These are phyloP conservation scores for Malania oleifera DNA, from an alignment of 164 flowering plant species.

Conservation along the genomic window DNA sequence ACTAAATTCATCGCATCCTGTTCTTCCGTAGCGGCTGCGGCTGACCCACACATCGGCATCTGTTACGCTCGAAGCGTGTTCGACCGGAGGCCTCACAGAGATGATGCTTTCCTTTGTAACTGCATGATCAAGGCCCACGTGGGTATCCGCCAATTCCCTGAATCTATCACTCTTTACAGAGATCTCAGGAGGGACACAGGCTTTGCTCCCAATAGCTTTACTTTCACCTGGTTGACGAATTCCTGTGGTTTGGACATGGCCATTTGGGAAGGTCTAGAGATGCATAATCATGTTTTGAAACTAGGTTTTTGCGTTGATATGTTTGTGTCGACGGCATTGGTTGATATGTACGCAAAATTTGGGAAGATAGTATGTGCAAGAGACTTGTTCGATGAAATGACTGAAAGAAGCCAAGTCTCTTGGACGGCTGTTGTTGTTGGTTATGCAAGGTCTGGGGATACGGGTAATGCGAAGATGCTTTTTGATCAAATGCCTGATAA, in stretches of 20 bases:
- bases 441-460: slow-evolving; percentile 54
- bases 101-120: slow-evolving; percentile 62
- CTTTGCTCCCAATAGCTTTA: slow-evolving; percentile 50
- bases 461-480: slow-evolving; percentile 31
- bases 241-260: slow-evolving; percentile 37
- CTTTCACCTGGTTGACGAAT: slow-evolving; percentile 53
- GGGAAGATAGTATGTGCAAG: slow-evolving; percentile 39
- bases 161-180: slow-evolving; percentile 42
- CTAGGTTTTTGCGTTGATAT: slow-evolving; percentile 50
- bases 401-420: slow-evolving; percentile 47
- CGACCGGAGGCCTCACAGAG: slow-evolving; percentile 32
- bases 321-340: slow-evolving; percentile 61
- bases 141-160: slow-evolving; percentile 34
- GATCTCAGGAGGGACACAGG: slow-evolving; percentile 29
- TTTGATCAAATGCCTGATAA: slow-evolving; percentile 56
- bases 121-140: slow-evolving; percentile 60
- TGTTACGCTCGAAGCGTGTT: slow-evolving; percentile 57
- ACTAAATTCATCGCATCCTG: slow-evolving; percentile 52
- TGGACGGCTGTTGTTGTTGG: slow-evolving; percentile 73
- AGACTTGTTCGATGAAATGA: slow-evolving; percentile 70
- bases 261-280: slow-evolving; percentile 39
- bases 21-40: slow-evolving; percentile 30
- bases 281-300: slow-evolving; percentile 49
- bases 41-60: slow-evolving; percentile 22
- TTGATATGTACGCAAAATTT: slow-evolving; percentile 68